phyloP scores from a whole-genome alignment of 441 rosid genomes.

The Mallotus japonicus region DNA sequence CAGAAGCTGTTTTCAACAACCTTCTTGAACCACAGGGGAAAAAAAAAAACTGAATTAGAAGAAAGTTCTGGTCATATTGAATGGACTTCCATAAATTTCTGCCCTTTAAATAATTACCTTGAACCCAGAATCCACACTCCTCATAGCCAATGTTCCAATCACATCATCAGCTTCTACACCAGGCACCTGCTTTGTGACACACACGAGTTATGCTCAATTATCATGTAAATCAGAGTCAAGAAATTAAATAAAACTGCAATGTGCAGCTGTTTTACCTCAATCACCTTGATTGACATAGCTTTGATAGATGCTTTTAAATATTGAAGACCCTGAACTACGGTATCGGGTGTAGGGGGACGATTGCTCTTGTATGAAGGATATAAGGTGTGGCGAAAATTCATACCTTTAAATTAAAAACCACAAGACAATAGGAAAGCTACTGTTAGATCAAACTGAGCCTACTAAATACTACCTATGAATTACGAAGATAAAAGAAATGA shows the following conservation, averaged over 20 bases:
- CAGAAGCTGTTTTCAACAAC: neutral
- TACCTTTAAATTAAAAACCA: conserved; percentile 44
- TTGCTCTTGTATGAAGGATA: conserved; percentile 90
- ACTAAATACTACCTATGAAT: neutral
- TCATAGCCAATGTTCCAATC: conserved; percentile 85
- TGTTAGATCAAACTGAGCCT: neutral
- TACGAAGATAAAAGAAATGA: neutral
- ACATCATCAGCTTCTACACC: conserved; percentile 99
- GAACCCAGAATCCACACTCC: conserved; percentile 76
- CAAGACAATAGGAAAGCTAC: conserved; percentile 12
- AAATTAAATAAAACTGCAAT: conserved; percentile 13
- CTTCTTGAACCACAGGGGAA: neutral
- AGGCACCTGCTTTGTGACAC: conserved; percentile 57
- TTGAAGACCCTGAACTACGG: conserved; percentile 91
- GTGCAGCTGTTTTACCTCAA: conserved; percentile 61
- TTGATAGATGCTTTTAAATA: conserved; percentile 92
- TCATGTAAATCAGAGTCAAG: conserved; percentile 20
- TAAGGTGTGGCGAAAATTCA: conserved; percentile 87
- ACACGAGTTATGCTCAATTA: conserved; percentile 26
- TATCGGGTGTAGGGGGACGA: conserved; percentile 96
- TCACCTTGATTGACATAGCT: conserved; percentile 91
- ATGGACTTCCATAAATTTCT: neutral
- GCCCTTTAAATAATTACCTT: conserved; percentile 47
- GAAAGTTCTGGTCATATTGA: neutral
- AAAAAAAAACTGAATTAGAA: neutral